Percentiles rank a stretch among this genome's conserved stretches.
phyloP scores from a whole-genome alignment of 2,329 filamentous ascomycete genomes.

The Pseudopithomyces maydicus region DNA sequence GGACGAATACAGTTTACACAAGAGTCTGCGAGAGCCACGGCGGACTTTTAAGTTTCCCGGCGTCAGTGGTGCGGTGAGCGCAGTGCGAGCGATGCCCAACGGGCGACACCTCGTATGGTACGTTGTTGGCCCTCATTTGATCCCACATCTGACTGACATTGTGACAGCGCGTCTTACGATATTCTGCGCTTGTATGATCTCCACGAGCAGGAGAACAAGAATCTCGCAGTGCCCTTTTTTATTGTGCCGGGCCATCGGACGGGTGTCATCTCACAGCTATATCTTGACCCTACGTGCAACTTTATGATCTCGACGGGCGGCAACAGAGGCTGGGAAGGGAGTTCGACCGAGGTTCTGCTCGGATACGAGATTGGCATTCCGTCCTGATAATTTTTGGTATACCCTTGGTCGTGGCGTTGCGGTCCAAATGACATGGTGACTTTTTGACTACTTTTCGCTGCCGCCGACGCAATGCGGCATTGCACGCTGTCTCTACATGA shows the following conservation, averaged over 20 bases:
- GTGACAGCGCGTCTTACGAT: slow-evolving; percentile 79
- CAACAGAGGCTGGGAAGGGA: slow-evolving; percentile 93
- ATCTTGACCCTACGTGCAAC: slow-evolving; percentile 82
- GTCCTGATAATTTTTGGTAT: slow-evolving; percentile 31
- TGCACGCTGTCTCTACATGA: no score
- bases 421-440: background rate
- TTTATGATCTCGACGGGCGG: slow-evolving; percentile 94
- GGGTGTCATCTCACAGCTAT: slow-evolving; percentile 84
- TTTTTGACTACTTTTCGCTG: background rate
- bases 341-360: slow-evolving; percentile 84
- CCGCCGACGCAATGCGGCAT: background rate
- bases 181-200: slow-evolving; percentile 93
- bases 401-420: slow-evolving; percentile 26
- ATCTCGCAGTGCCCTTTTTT: slow-evolving; percentile 87
- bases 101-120: slow-evolving; percentile 88
- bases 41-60: slow-evolving; percentile 85
- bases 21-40: slow-evolving; percentile 74
- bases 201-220: slow-evolving; percentile 66
- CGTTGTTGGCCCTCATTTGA: slow-evolving; percentile 24
- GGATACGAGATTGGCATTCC: slow-evolving; percentile 83
- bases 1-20: slow-evolving; percentile 90
- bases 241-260: slow-evolving; percentile 91
- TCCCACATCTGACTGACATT: background rate
- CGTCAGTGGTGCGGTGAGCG: slow-evolving; percentile 88
- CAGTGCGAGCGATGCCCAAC: slow-evolving; percentile 88